Base-by-base conservation (phyloP, 306 rosid genomes). In the Cucumis sativus region DNA sequence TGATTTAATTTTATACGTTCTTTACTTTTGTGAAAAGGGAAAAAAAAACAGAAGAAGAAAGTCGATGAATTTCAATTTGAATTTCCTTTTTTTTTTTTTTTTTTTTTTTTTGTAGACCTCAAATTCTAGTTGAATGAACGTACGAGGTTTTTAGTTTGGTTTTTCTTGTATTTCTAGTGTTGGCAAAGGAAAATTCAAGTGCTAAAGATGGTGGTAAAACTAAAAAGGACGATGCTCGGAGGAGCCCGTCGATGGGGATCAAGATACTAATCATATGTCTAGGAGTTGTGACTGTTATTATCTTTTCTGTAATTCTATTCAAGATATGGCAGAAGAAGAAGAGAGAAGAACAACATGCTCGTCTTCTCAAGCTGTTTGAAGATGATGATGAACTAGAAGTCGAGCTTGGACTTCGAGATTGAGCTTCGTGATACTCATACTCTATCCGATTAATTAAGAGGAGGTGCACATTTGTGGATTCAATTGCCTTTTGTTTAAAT, bases 321-420 rank as follows among this genome's bases (percentile, higher is more conserved):
- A 90, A 82, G 79, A 68, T 89, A 72, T 92, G 97, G 97, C 91
- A 90, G 80, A 90, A 83, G 86, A 92, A 90, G 91, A 92, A 88
- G 89, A 87, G 96, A 82, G 92, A 85, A 72, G 92, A 86, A 73
- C 96, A 90, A 51, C 96, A 90, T 80, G 96, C 96, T 57, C 93
- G 96, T 74, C 94, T 90, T 56, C 87, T 92, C 79, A 92, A 89
- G 92, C 88, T 92, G 79, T 92, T 92, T 78, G 96, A 92, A 83
- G 97, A 90, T 37, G 97, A 92, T 35, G 97, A 92, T 81, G 97
- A 92, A 75, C 97, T 92, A 33, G 96, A 92, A 86, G 92, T 92
- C 13, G 97, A 92, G 78, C 92, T 92, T 20, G 97, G 97, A 40
- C 87, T 92, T 85, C 88, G 90, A 49, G 97, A 89, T 82, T 92